phyloP scores from a whole-genome alignment of 2,329 filamentous ascomycete genomes.

The Fonsecaea pugnacius region DNA sequence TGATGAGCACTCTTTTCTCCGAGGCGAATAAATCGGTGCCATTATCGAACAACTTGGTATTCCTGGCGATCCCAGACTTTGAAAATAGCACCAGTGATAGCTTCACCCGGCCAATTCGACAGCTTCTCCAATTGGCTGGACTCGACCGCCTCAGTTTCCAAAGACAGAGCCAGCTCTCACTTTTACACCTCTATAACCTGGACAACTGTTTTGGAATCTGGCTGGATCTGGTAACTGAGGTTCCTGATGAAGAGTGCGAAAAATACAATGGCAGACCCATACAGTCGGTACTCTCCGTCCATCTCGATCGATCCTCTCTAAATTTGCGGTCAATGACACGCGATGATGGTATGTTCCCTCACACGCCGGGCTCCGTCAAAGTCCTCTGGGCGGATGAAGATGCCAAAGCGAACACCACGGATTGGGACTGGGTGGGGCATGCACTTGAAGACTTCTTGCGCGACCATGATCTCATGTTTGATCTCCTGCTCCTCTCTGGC shows the following conservation, averaged over 20 bases:
- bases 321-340: constrained; percentile 17
- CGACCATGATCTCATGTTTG: constrained; percentile 14
- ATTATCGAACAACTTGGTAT: constrained; percentile 14
- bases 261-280: constrained; percentile 20
- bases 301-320: constrained; percentile 18
- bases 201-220: constrained; percentile 19
- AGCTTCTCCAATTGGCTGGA: constrained; percentile 19
- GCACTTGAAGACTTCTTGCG: constrained; percentile 11
- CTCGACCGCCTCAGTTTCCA: constrained; percentile 14
- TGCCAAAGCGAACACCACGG: constrained; percentile 2
- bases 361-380: constrained; percentile 9
- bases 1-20: constrained; percentile 18
- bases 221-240: constrained; percentile 8
- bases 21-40: constrained; percentile 19
- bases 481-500: constrained; percentile 18
- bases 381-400: constrained; percentile 13
- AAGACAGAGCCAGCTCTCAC: constrained; percentile 21
- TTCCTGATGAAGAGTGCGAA: constrained; percentile 19
- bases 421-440: constrained; percentile 17
- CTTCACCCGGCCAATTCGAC: constrained; percentile 11
- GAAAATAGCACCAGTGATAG: constrained; percentile 15
- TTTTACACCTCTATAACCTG: constrained; percentile 15
- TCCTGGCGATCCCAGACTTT: constrained; percentile 20
- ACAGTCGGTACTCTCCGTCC: constrained; percentile 20
- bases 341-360: constrained; percentile 14